Conservation (phyloP, 2,329 filamentous ascomycete species). For the Hypoxylon rubiginosum region DNA sequence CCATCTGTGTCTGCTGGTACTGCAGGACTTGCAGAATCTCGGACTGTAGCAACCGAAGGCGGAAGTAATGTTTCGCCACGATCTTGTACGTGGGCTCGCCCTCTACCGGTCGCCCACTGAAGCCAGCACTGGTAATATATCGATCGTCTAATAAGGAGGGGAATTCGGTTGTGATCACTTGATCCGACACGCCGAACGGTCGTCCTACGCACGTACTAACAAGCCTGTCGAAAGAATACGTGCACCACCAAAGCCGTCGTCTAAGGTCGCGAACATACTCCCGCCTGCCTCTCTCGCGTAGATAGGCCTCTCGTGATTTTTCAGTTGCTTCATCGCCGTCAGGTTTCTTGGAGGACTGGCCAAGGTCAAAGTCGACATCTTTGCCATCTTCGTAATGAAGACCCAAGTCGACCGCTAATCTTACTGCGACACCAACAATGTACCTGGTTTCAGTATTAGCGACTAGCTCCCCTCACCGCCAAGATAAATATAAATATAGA, state of each 20-base stretch:
- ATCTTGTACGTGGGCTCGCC: slow-evolving; percentile 86
- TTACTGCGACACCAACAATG: slow-evolving; percentile 92
- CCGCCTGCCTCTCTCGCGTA: slow-evolving; percentile 74
- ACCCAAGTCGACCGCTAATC: slow-evolving; percentile 90
- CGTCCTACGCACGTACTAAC: slow-evolving; percentile 94
- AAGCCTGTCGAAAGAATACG: slow-evolving; percentile 93
- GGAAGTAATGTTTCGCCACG: slow-evolving; percentile 92
- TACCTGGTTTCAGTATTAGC: slow-evolving; percentile 66
- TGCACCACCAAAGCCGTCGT: slow-evolving; percentile 94
- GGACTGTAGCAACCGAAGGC: slow-evolving; percentile 87
- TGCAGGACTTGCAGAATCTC: slow-evolving; percentile 96
- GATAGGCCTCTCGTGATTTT: slow-evolving; percentile 53
- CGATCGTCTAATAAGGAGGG: slow-evolving; percentile 89
- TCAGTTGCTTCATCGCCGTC: slow-evolving; percentile 52
- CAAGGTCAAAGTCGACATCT: slow-evolving; percentile 70
- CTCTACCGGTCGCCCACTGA: slow-evolving; percentile 71
- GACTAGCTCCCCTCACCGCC: neutral
- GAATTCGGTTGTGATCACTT: slow-evolving; percentile 95
- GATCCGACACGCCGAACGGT: slow-evolving; percentile 95
- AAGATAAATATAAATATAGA: neutral
- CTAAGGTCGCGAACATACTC: slow-evolving; percentile 90
- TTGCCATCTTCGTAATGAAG: slow-evolving; percentile 92
- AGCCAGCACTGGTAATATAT: slow-evolving; percentile 85
- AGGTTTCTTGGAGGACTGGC: slow-evolving; percentile 58
- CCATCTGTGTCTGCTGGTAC: slow-evolving; percentile 88